phyloP scores from a whole-genome alignment of 164 flowering plant species.

The Kingdonia uniflora region DNA sequence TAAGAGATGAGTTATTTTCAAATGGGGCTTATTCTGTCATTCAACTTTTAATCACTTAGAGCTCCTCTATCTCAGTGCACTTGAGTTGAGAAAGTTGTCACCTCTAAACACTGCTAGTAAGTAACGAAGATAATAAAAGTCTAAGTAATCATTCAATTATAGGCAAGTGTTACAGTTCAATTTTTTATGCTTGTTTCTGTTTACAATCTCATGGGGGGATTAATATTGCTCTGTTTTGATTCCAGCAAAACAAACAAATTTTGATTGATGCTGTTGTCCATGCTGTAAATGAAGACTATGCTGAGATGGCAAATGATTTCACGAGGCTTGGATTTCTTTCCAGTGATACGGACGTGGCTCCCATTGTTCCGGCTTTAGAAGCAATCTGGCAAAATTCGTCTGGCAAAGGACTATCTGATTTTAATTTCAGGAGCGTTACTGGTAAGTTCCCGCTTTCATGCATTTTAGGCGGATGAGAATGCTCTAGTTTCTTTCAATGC shows the following conservation, averaged over 20 bases:
- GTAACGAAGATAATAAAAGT: too few species aligned
- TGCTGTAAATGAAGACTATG: constrained; percentile 98
- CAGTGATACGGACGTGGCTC: constrained; percentile 89
- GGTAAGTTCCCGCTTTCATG: too few species aligned
- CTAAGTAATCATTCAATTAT: too few species aligned
- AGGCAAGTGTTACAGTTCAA: background rate
- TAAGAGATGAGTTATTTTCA: too few species aligned
- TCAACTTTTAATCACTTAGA: too few species aligned
- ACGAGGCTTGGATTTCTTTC: constrained; percentile 97
- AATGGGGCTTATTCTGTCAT: too few species aligned
- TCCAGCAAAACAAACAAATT: constrained; percentile 94
- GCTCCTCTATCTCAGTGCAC: too few species aligned
- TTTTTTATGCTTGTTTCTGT: background rate
- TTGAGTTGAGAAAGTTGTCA: too few species aligned
- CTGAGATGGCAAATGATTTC: constrained; percentile 98
- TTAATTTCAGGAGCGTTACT: constrained; percentile 93
- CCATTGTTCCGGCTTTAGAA: constrained; percentile 89
- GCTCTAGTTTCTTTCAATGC: too few species aligned
- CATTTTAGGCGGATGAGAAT: too few species aligned
- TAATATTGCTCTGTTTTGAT: constrained; percentile 3
- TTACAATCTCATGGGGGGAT: too few species aligned
- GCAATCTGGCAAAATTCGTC: constrained; percentile 97
- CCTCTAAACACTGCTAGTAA: too few species aligned
- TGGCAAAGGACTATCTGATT: constrained; percentile 90
- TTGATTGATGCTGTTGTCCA: constrained; percentile 99